These are phyloP conservation scores for Platanthera guangdongensis DNA, from an alignment of 106 monocot genomes.

Conservation along the genomic window DNA sequence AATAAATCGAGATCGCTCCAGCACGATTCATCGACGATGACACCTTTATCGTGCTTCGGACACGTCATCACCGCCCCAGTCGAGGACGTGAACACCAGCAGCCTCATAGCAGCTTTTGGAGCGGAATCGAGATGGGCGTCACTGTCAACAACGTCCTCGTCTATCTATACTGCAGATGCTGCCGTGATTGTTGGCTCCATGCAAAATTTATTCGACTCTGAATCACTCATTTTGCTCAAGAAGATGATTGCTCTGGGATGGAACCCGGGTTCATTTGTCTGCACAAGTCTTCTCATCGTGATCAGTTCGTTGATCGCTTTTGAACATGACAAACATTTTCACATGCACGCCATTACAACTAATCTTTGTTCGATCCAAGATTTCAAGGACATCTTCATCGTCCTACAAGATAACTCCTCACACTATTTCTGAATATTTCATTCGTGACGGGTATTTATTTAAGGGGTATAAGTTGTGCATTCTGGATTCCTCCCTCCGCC, in stretches of 20 bases:
- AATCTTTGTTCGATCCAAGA: slow-evolving; percentile 24
- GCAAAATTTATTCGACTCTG: slow-evolving; percentile 61
- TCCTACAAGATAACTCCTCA: no score
- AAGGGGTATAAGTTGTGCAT: no score
- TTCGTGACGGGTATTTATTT: no score
- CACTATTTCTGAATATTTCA: no score
- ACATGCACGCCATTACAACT: slow-evolving; percentile 55
- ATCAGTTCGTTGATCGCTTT: slow-evolving; percentile 58
- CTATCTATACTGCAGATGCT: slow-evolving; percentile 68
- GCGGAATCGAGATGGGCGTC: slow-evolving; percentile 44
- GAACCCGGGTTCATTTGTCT: slow-evolving; percentile 71
- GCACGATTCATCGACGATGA: no score
- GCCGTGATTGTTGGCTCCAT: slow-evolving; percentile 82
- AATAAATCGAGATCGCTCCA: no score
- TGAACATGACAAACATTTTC: slow-evolving; percentile 57
- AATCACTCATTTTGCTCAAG: slow-evolving; percentile 41
- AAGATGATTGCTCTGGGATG: slow-evolving; percentile 49
- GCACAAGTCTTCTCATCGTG: slow-evolving; percentile 68
- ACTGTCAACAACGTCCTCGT: slow-evolving; percentile 67
- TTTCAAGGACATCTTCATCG: no score
- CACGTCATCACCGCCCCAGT: no score
- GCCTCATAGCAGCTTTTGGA: not conserved
- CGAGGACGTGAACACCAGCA: no score
- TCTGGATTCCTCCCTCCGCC: no score
- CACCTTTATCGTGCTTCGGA: no score